Percentiles rank a stretch among this genome's conserved stretches.
Conservation (phyloP, 2,329 filamentous ascomycete species). For the Sporothrix inflata region DNA sequence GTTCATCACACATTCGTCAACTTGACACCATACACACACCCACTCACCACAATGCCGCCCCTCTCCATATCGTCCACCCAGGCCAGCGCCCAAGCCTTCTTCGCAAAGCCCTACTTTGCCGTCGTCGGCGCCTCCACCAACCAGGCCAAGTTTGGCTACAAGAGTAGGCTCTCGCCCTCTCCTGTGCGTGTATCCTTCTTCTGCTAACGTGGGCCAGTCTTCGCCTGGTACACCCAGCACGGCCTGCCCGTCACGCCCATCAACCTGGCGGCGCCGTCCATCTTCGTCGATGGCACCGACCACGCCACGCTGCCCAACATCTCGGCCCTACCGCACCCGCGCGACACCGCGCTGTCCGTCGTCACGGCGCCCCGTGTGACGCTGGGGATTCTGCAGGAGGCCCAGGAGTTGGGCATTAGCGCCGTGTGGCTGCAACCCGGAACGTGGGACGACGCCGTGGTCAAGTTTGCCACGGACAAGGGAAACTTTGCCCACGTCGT, state of each 20-base stretch:
- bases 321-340: constrained; percentile 65
- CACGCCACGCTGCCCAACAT: constrained; percentile 70
- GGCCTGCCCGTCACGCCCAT: constrained; percentile 77
- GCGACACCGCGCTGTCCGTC: constrained; percentile 76
- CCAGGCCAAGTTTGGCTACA: constrained; percentile 83
- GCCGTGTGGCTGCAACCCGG: constrained; percentile 91
- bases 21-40: neutral
- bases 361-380: constrained; percentile 86
- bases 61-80: constrained; percentile 63
- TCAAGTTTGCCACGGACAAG: constrained; percentile 64
- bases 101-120: constrained; percentile 77
- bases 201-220: constrained; percentile 59
- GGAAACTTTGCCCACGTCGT: constrained; percentile 70
- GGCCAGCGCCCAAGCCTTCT: constrained; percentile 75
- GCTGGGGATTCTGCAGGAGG: constrained; percentile 73
- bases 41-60: neutral
- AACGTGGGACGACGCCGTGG: constrained; percentile 75
- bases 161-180: constrained; percentile 59
- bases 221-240: constrained; percentile 84
- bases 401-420: constrained; percentile 70
- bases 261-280: constrained; percentile 71
- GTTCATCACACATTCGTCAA: neutral
- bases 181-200: neutral
- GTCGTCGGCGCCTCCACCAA: constrained; percentile 90
- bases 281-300: constrained; percentile 61